Conservation (phyloP, 2,329 filamentous ascomycete genomes). For the Penicillium digitatum region DNA sequence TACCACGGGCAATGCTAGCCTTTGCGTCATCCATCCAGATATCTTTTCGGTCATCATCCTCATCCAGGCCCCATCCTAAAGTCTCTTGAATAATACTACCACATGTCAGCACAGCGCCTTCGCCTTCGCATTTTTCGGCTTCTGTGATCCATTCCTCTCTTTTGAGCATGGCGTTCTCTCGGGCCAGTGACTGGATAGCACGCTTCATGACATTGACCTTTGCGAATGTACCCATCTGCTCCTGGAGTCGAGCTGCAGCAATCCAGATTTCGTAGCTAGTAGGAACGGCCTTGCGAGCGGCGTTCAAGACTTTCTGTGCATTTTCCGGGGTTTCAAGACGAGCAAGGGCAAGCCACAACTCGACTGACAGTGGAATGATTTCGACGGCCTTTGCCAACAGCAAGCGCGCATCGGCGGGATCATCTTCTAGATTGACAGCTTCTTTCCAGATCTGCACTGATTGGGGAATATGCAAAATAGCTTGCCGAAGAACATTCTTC, state of each 20-base stretch:
- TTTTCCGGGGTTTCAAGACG: slow-evolving; percentile 85
- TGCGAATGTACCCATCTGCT: slow-evolving; percentile 76
- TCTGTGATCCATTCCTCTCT: slow-evolving; percentile 95
- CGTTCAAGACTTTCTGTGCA: slow-evolving; percentile 92
- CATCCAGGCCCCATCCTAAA: slow-evolving; percentile 85
- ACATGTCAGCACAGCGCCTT: slow-evolving; percentile 82
- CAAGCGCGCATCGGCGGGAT: slow-evolving; percentile 79
- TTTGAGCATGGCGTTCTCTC: slow-evolving; percentile 93
- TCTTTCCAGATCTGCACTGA: slow-evolving; percentile 98
- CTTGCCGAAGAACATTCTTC: slow-evolving; percentile 88
- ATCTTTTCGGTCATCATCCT: slow-evolving; percentile 93
- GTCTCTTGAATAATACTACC: slow-evolving; percentile 88
- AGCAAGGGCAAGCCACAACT: slow-evolving; percentile 91
- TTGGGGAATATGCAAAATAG: slow-evolving; percentile 86
- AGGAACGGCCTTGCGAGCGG: slow-evolving; percentile 86
- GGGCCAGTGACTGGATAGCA: slow-evolving; percentile 80
- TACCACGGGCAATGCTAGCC: slow-evolving; percentile 72
- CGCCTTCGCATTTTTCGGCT: slow-evolving; percentile 90
- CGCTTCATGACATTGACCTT: slow-evolving; percentile 93
- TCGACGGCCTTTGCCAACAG: slow-evolving; percentile 93
- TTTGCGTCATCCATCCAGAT: slow-evolving; percentile 94
- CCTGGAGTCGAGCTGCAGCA: slow-evolving; percentile 81
- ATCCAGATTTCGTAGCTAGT: slow-evolving; percentile 97
- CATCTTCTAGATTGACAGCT: slow-evolving; percentile 90
- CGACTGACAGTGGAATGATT: slow-evolving; percentile 87